phyloP scores from a whole-genome alignment of 345 rosid species.

The Erodium maritimum region DNA sequence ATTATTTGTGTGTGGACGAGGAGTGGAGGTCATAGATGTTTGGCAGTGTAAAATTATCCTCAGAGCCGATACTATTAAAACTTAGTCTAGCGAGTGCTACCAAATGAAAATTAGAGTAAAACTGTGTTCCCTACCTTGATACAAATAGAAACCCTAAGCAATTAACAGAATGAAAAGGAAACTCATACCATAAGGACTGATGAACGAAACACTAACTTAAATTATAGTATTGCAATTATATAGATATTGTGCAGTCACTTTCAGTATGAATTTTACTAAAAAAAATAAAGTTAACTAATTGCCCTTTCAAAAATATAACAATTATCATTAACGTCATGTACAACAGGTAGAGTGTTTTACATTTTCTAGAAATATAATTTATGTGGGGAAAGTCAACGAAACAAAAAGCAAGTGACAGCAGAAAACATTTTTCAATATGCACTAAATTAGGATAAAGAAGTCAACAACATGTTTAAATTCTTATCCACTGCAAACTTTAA shows the following conservation, averaged over 20 bases:
- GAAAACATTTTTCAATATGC: constrained; percentile 1
- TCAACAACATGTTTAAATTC: background rate
- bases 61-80: background rate
- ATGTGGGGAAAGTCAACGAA: background rate
- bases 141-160: background rate
- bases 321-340: background rate
- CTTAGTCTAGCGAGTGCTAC: background rate
- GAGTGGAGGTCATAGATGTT: background rate
- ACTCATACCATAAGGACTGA: background rate
- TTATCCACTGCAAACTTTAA: background rate
- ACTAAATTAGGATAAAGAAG: background rate
- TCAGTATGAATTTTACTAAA: background rate
- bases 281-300: background rate
- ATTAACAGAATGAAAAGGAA: background rate
- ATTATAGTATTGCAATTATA: background rate
- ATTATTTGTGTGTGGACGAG: background rate
- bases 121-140: background rate
- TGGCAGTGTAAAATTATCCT: background rate
- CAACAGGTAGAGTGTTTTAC: background rate
- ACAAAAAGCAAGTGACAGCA: background rate
- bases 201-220: background rate
- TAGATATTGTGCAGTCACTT: background rate
- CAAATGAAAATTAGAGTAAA: too few species aligned
- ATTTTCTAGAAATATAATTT: too few species aligned
- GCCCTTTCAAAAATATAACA: background rate